Percentiles rank a stretch among this genome's conserved stretches.
These are phyloP conservation scores for Phycomyces nitens DNA, from an alignment of 192 early-diverging fungal species.

Conservation along the genomic window DNA sequence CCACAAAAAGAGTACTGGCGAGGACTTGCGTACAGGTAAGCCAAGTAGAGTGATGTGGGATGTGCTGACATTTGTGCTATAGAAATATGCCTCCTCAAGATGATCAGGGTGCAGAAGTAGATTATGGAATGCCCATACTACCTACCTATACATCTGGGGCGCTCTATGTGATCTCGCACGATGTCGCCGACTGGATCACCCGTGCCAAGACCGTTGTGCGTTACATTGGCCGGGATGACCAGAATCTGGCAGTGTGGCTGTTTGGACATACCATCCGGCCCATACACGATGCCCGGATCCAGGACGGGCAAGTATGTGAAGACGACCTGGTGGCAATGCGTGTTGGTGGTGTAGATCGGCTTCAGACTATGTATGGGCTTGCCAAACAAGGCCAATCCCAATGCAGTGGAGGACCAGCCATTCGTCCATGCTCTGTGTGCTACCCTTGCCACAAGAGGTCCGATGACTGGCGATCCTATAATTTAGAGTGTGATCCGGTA, in stretches of 20 bases:
- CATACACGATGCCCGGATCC: conserved; percentile 53
- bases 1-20: conserved; percentile 47
- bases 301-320: conserved; percentile 52
- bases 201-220: conserved; percentile 39
- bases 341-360: conserved; percentile 22
- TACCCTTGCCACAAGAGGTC: conserved; percentile 49
- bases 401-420: conserved; percentile 2
- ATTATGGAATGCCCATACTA: conserved; percentile 50
- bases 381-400: conserved; percentile 25
- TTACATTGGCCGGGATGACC: conserved; percentile 49
- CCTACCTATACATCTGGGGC: conserved; percentile 55
- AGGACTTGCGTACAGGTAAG: conserved; percentile 56
- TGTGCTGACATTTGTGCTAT: neutral
- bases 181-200: conserved; percentile 42
- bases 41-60: neutral
- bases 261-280: conserved; percentile 51
- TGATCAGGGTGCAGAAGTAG: conserved; percentile 32
- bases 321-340: conserved; percentile 56
- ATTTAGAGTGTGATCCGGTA: conserved; percentile 46
- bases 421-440: conserved; percentile 48
- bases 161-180: conserved; percentile 51
- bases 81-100: conserved; percentile 54
- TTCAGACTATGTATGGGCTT: neutral
- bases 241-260: conserved; percentile 57
- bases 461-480: conserved; percentile 47